Percentiles rank a stretch among this genome's conserved stretches.
Evolutionary conservation across 23 red algal species (phyloP).

Genomic region (Gracilaria gracilis): DNA sequence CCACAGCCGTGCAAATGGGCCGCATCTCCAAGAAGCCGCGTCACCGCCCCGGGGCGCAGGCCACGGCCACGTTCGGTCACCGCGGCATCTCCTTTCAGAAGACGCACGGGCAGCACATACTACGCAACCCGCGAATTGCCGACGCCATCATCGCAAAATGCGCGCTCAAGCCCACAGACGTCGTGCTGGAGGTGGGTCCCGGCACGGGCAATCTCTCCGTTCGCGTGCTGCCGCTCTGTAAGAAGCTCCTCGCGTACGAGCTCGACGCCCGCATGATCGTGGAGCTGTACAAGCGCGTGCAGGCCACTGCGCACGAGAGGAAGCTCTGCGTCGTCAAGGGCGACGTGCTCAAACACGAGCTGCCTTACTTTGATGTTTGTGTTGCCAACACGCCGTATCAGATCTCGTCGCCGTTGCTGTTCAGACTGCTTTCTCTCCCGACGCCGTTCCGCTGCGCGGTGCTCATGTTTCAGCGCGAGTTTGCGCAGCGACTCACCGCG

Average conservation of each 20-base stretch:
- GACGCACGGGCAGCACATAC: slow-evolving; percentile 92
- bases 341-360: slow-evolving; percentile 78
- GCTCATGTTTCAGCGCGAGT: slow-evolving; percentile 98
- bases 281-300: slow-evolving; percentile 89
- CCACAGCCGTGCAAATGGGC: no score
- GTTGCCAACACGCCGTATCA: slow-evolving; percentile 99
- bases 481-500: slow-evolving; percentile 89
- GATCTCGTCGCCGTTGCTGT: slow-evolving; percentile 96
- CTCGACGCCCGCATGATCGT: slow-evolving; percentile 95
- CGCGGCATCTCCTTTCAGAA: slow-evolving; percentile 95
- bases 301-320: slow-evolving; percentile 46
- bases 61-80: slow-evolving; percentile 49
- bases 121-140: slow-evolving; percentile 89
- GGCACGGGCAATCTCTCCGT: slow-evolving; percentile 98
- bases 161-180: slow-evolving; percentile 79
- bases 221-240: slow-evolving; percentile 58
- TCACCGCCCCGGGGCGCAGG: neutral
- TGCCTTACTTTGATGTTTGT: slow-evolving; percentile 95
- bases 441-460: slow-evolving; percentile 85
- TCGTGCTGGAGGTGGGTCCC: slow-evolving; percentile 92
- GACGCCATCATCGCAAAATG: slow-evolving; percentile 86
- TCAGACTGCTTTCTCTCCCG: slow-evolving; percentile 89
- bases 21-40: neutral
- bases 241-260: slow-evolving; percentile 89
- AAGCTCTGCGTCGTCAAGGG: slow-evolving; percentile 77